Base-by-base conservation (phyloP, 1,139 yeast genomes). In the Suhomyces wounanorum region DNA sequence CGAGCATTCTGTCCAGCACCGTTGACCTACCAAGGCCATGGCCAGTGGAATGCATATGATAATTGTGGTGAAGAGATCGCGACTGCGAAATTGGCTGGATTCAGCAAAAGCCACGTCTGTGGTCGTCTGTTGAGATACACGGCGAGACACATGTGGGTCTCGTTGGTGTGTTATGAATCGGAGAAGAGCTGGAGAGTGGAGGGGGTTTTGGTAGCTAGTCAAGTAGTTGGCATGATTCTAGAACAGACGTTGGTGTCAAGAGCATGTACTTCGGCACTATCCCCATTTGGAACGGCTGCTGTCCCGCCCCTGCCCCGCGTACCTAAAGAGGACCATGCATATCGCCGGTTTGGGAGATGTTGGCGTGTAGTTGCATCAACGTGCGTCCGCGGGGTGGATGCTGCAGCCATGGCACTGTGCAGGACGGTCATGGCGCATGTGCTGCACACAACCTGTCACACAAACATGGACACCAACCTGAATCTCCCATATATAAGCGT, bases 241-340 rank as follows among this genome's bases (percentile, higher is more conserved):
- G 33, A 30, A 30, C 33, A 11, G 33, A 11, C 33, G 13, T 30
- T 11, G 14, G 33, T 25, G 40, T 37, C 40, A 37, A 37, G 40
- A 37, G 26, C 26, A 17, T 25, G 33, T 2, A 7, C 23, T 40
- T 25, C 42, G 42, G 42, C 16, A 40, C 13, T 18, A 7, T 26
- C 42, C 42, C 33, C 42, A n/a, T 40, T 26, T 8, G 33, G 30
- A 11, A 26, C 42, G 33, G 18, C 30, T 14, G 23, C 36, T 11
- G 48, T 18, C 44, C 48, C 48, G 26, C 48, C 33, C 23, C 30
- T 45, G 48, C 48, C 48, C 48, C 48, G 40, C 48, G n/a, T 13
- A 21, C 35, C 47, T 39, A 44, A 44, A 31, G 21, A 9, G 30
- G 43, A 30, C 38, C 25, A 30, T 17, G 37, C 44, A 30, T 28